Evolutionary conservation across 208 protist genomes (phyloP), one percentile per base, ranked within the genome.

Genomic region (Leishmania turanica): DNA sequence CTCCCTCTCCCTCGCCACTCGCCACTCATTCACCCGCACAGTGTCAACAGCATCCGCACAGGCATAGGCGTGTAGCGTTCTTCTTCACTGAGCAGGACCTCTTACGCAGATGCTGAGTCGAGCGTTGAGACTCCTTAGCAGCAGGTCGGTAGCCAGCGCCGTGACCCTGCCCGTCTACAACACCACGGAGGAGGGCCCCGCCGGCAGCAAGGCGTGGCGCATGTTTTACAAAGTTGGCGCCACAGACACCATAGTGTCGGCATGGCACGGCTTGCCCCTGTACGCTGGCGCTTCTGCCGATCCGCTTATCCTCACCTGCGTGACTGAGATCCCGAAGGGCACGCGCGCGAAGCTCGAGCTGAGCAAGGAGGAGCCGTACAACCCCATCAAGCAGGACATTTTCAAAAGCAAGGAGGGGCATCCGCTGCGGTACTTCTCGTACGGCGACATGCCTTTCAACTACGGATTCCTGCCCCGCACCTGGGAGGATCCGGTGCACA

Each of bases 391-490:
- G 53, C 96, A 98, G 74, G 98, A 99, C 87, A 80, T 92, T 51
- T 85, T 89, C 66, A 86, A 84, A 37, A 91, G 93, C 80, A 79
- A 88, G 75, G 77, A 82, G 13, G 87, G 85, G 17, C 79, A 90
- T 78, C 91, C 90, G n/a, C 88, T 97, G 80, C 91, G 95, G 51
- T 96, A 86, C 80, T 96, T 96, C 74, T 80, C 73, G 15, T 97
- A 96, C 82, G 92, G 91, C 17, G 95, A 98, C 83, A 91, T 97
- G 73, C 93, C 97, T 9, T 99, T 98, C 76, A 98, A 99, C 86
- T 99, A 99, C 87, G 98, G 98, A 53, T 97, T 97, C 64, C 86
- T 99, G 24, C 98, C 98, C n/a, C 95, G 93, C 54, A 99, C 97
- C 37, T 99, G 95, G 95, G 97, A 99, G 85, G 87, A 96, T 70